phyloP scores from a whole-genome alignment of 2,329 filamentous ascomycete genomes.

The Arachnopeziza araneosa region DNA sequence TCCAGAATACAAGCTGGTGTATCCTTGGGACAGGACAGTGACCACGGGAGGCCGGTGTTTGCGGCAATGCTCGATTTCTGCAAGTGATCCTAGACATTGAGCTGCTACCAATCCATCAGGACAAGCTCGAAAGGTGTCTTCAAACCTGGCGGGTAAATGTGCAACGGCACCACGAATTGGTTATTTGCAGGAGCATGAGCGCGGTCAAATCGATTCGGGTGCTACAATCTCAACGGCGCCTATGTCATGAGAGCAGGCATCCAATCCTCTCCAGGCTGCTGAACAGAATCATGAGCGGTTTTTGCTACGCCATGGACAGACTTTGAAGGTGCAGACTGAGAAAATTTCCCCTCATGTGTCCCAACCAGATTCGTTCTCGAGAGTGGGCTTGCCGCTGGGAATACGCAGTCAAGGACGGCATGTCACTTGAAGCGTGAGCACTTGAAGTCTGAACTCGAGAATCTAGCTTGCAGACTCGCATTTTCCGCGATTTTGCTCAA shows the following conservation, averaged over 20 bases:
- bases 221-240: background rate
- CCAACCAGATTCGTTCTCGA: background rate
- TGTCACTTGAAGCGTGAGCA: background rate
- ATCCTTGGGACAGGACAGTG: background rate
- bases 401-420: background rate
- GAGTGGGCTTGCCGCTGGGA: background rate
- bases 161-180: background rate
- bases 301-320: background rate
- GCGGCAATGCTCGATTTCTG: background rate
- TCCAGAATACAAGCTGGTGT: background rate
- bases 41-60: background rate
- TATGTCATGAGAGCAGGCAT: background rate
- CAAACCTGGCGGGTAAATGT: background rate
- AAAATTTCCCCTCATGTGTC: background rate
- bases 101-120: background rate
- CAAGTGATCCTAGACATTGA: background rate
- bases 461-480: too few species aligned
- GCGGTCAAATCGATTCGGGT: background rate
- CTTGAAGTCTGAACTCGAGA: background rate
- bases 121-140: background rate
- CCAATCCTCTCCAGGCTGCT: background rate
- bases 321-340: background rate
- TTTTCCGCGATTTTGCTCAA: too few species aligned
- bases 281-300: background rate
- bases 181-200: background rate